A percentile compares a stretch with the other conserved stretches of the same genome.
Evolutionary conservation across 2,329 filamentous ascomycete species (phyloP).

Genomic region (Fusarium temperatum): DNA sequence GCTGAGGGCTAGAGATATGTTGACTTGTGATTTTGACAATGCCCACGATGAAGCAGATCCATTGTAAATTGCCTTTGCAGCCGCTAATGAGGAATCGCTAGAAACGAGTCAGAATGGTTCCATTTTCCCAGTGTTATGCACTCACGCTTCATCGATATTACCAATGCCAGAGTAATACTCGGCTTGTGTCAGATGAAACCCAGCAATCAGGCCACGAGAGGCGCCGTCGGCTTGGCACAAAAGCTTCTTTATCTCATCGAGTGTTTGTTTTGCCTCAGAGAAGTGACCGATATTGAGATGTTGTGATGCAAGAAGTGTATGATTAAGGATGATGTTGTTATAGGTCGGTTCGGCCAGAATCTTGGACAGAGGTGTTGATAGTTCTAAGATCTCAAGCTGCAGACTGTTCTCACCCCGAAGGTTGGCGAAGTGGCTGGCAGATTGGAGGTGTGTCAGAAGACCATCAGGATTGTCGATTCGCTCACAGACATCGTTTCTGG

Average conservation of each 20-base stretch:
- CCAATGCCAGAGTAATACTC: constrained; percentile 78
- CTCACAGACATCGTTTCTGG: constrained; percentile 53
- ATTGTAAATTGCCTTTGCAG: constrained; percentile 51
- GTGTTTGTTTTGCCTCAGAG: constrained; percentile 57
- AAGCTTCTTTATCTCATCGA: constrained; percentile 67
- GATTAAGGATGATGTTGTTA: constrained; percentile 56
- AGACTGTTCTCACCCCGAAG: constrained; percentile 60
- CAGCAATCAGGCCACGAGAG: constrained; percentile 53
- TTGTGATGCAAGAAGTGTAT: constrained; percentile 60
- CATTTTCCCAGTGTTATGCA: background rate
- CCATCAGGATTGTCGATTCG: constrained; percentile 60
- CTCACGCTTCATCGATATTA: constrained; percentile 68
- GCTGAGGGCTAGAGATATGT: constrained; percentile 43
- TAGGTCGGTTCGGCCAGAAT: constrained; percentile 44
- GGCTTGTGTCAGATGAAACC: constrained; percentile 75
- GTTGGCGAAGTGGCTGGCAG: constrained; percentile 60
- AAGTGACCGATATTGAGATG: constrained; percentile 64
- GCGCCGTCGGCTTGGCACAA: constrained; percentile 49
- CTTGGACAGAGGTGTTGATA: constrained; percentile 55
- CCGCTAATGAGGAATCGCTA: constrained; percentile 47
- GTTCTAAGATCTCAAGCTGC: constrained; percentile 57
- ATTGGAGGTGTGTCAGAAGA: constrained; percentile 60
- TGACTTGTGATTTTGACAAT: constrained; percentile 46
- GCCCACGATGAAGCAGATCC: constrained; percentile 47
- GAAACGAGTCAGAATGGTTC: constrained; percentile 16